These are phyloP conservation scores for Paspalum notatum DNA, from an alignment of 176 grass and related monocot genomes.

Conservation along the genomic window DNA sequence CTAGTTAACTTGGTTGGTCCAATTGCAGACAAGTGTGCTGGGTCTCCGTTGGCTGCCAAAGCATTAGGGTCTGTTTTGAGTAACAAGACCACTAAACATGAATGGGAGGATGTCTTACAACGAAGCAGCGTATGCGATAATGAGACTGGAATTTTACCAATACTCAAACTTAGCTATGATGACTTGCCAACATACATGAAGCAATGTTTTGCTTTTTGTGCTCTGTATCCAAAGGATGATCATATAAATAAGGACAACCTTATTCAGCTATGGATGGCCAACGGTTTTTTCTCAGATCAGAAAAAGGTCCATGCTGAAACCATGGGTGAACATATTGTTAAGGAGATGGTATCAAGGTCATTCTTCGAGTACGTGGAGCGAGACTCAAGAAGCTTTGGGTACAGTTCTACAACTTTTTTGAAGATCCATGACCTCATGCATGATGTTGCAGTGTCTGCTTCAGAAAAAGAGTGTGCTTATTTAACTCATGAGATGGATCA, in stretches of 20 bases:
- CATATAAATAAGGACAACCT: not conserved
- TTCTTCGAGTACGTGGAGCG: not conserved
- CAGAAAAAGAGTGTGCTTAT: no score
- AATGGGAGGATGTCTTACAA: slow-evolving; percentile 18
- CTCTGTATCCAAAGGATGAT: not conserved
- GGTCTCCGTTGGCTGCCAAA: no score
- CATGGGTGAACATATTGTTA: not conserved
- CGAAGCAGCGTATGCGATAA: not conserved
- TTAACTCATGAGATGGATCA: not conserved
- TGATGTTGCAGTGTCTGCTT: not conserved
- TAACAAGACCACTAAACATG: not conserved
- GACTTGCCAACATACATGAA: not conserved
- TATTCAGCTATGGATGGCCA: not conserved
- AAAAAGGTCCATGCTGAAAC: not conserved
- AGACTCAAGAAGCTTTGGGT: not conserved
- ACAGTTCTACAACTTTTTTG: not conserved
- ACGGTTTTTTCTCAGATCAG: not conserved
- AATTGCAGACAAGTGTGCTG: no score
- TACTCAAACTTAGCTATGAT: slow-evolving; percentile 33
- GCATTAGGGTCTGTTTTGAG: no score
- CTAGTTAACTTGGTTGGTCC: no score
- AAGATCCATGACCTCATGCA: slow-evolving; percentile 4
- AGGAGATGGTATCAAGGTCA: not conserved
- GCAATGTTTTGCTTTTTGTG: not conserved
- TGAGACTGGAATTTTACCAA: not conserved